Evolutionary conservation across 148 eudicot species (phyloP), one percentile per base, ranked within the genome.

Genomic region (Chenopodium album): DNA sequence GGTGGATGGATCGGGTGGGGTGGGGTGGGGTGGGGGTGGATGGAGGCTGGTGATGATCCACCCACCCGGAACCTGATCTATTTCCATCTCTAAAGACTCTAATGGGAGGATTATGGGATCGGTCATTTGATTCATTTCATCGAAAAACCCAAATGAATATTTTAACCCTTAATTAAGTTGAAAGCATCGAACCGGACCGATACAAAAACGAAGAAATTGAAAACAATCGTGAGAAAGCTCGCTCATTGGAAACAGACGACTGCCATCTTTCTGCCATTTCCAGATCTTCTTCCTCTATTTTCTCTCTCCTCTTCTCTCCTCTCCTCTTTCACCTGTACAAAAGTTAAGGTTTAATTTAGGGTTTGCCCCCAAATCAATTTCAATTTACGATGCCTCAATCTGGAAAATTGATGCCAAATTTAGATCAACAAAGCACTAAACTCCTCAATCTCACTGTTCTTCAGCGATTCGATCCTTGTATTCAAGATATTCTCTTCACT

Each of bases 401-500:
- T 34, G 89, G 91, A 0, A 93, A 93, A 86, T 79, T 93, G 78
- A 91, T 83, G 89, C 97, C 97, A 1, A 88, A 93, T 88, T 82
- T 93, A 66, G 93, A 93, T 85, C 90, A 88, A 66, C 86, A 90
- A 80, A 87, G 90, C 87, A 90, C 97, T 1, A 92, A 92, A 79
- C 20, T 85, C 60, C 93, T 93, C 3, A 93, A 93, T 84, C 89
- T 93, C 56, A 93, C 95, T 9, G 97, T 93, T 72, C 93, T 93
- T 67, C 97, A 93, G 77, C 82, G 97, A 32, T 90, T 92, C 41
- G 97, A 92, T 87, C 91, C 97, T 44, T 86, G 62, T 71, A 84
- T 93, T 65, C 90, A 88, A 62, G 97, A 92, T 79, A 93, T 93
- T 82, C 84, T 93, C 52, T 86, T 92, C 78, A 93, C 97, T 29